A percentile compares a stretch with the other conserved stretches of the same genome.
These are phyloP conservation scores for Fusarium coicis DNA, from an alignment of 2,329 filamentous ascomycete species.

Conservation along the genomic window DNA sequence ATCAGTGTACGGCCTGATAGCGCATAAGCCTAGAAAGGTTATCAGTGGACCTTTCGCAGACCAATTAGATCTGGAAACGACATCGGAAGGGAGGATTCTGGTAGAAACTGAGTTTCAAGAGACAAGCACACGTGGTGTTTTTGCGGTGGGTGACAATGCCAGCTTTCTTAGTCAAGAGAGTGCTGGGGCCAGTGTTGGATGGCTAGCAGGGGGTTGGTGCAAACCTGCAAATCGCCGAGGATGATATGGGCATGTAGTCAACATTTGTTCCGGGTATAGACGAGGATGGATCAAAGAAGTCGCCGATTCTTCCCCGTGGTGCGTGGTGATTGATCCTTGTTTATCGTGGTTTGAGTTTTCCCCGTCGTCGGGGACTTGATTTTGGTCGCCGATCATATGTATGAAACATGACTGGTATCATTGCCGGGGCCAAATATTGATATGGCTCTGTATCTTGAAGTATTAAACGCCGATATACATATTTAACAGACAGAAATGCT, in stretches of 20 bases:
- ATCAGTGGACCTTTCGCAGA: background rate
- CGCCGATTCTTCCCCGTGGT: background rate
- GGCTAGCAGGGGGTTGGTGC: background rate
- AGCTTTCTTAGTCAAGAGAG: background rate
- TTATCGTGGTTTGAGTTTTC: too few species aligned
- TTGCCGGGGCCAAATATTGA: too few species aligned
- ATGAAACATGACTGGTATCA: rapidly evolving
- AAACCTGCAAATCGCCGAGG: conserved; percentile 7
- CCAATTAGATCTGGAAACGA: background rate
- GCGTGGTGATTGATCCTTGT: rapidly evolving
- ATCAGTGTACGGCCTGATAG: background rate
- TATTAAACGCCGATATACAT: rapidly evolving
- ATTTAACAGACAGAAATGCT: background rate
- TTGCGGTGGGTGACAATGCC: background rate
- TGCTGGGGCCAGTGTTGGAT: background rate
- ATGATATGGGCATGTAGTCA: background rate
- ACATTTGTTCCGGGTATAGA: rapidly evolving
- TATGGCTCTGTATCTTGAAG: rapidly evolving
- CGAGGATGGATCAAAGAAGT: background rate
- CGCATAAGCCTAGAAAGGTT: background rate
- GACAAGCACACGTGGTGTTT: background rate
- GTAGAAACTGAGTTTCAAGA: background rate
- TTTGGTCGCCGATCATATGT: background rate
- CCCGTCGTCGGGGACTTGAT: background rate
- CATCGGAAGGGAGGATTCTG: rapidly evolving